A percentile compares a stretch with the other conserved stretches of the same genome.
These are phyloP conservation scores for Lignosus rhinocerotis DNA, from an alignment of 1,284 basidiomycete genomes.

Conservation along the genomic window DNA sequence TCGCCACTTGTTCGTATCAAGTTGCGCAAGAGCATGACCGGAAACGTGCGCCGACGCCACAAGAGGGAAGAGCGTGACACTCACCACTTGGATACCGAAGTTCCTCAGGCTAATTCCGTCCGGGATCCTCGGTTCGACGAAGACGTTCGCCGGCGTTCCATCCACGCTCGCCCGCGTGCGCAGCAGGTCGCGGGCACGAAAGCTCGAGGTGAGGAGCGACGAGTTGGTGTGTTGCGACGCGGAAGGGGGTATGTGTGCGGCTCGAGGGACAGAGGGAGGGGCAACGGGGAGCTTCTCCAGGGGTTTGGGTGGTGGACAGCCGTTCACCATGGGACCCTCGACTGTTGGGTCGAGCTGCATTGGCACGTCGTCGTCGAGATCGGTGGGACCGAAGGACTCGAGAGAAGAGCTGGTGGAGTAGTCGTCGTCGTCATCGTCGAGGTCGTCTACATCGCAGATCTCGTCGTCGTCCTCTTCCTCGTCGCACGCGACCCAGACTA, in stretches of 20 bases:
- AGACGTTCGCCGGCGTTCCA: conserved; percentile 52
- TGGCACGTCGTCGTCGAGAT: conserved; percentile 35
- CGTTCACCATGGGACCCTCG: conserved; percentile 26
- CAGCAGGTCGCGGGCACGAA: conserved; percentile 39
- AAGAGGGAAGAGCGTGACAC: conserved; percentile 34
- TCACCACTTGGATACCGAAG: conserved; percentile 81
- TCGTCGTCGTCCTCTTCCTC: conserved; percentile 29
- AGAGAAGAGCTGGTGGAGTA: conserved; percentile 35
- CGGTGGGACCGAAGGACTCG: conserved; percentile 33
- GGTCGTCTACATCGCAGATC: conserved; percentile 39
- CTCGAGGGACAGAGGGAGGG: conserved; percentile 13
- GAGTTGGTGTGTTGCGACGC: conserved; percentile 23
- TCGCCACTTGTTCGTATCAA: conserved; percentile 1
- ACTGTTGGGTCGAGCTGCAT: conserved; percentile 27
- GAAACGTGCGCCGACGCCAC: conserved; percentile 16
- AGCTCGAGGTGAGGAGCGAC: conserved; percentile 36
- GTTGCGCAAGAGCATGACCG: conserved; percentile 1
- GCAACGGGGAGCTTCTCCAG: conserved; percentile 16
- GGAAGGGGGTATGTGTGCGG: conserved; percentile 13
- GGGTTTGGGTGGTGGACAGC: conserved; percentile 16
- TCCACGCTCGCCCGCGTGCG: conserved; percentile 34
- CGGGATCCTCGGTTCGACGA: conserved; percentile 66
- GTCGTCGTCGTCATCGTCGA: conserved; percentile 35
- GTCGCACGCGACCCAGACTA: conserved; percentile 67
- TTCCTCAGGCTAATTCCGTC: conserved; percentile 77